Conservation (phyloP, 257 asterid genomes). For the Capsicum pubescens region DNA sequence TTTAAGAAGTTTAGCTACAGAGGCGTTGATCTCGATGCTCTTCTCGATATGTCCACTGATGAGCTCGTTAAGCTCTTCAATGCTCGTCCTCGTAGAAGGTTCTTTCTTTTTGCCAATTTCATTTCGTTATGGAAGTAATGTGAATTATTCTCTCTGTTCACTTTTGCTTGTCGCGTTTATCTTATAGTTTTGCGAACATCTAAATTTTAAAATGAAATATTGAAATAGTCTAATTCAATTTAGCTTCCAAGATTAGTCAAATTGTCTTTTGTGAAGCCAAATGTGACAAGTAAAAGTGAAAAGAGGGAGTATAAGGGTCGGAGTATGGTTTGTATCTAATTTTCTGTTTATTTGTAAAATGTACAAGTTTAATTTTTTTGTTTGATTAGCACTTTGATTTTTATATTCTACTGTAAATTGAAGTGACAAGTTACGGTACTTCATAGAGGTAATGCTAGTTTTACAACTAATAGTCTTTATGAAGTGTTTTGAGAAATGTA, state of each 20-base stretch:
- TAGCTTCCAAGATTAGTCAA: too few species aligned
- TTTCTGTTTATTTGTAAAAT: background rate
- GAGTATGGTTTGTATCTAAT: background rate
- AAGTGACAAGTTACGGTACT: background rate
- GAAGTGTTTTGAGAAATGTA: background rate
- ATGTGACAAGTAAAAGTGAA: too few species aligned
- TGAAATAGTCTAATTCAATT: too few species aligned
- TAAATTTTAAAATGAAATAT: too few species aligned
- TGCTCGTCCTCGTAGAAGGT: conserved; percentile 86
- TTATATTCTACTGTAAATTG: background rate
- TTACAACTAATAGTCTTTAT: background rate
- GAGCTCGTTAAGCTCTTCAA: conserved; percentile 81
- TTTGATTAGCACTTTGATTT: too few species aligned
- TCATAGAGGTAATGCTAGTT: background rate
- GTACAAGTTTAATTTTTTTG: background rate
- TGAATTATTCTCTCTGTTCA: background rate
- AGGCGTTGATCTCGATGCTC: conserved; percentile 91
- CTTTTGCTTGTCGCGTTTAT: too few species aligned
- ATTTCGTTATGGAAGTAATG: too few species aligned
- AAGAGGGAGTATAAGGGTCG: background rate
- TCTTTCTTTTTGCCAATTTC: too few species aligned
- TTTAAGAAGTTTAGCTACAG: conserved; percentile 90
- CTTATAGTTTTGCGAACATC: too few species aligned
- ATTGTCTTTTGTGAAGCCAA: too few species aligned
- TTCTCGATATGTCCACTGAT: conserved; percentile 84